phyloP scores from a whole-genome alignment of 306 rosid species.

The Neltuma alba region DNA sequence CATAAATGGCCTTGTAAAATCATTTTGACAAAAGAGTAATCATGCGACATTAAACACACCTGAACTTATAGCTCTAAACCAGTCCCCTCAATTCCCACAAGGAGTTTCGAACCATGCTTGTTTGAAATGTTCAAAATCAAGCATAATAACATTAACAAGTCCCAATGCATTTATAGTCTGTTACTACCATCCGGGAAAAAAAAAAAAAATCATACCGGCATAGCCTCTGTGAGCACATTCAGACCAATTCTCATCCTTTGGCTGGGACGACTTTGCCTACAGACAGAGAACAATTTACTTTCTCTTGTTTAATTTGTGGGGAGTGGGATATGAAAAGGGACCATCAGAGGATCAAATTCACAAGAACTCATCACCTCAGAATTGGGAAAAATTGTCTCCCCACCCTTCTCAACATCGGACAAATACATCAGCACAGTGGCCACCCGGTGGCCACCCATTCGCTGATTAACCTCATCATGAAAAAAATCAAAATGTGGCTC shows the following conservation, averaged over 20 bases:
- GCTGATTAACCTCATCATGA: slow-evolving; percentile 76
- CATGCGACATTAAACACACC: not conserved
- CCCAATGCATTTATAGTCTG: not conserved
- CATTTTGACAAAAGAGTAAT: not conserved
- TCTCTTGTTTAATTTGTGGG: not conserved
- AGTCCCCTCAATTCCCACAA: not conserved
- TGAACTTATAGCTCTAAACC: not conserved
- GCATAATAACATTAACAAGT: not conserved
- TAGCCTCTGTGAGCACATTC: slow-evolving; percentile 84
- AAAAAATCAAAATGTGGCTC: slow-evolving; percentile 92
- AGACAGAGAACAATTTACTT: slow-evolving; percentile 2
- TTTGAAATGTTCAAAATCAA: not conserved
- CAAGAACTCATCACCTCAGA: slow-evolving; percentile 53
- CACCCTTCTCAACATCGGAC: slow-evolving; percentile 86
- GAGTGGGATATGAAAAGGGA: not conserved
- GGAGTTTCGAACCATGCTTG: not conserved
- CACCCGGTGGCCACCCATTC: slow-evolving; percentile 83
- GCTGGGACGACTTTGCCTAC: slow-evolving; percentile 55
- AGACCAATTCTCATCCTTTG: slow-evolving; percentile 57
- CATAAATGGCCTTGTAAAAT: not conserved
- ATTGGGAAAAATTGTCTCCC: slow-evolving; percentile 93
- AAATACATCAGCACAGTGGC: slow-evolving; percentile 96
- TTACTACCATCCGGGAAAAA: too few species aligned
- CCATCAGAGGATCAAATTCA: slow-evolving; percentile 17
- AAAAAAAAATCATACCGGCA: slow-evolving; percentile 63